These are phyloP conservation scores for Furculomyces boomerangus DNA, from an alignment of 371 early-diverging fungal genomes.

Conservation along the genomic window DNA sequence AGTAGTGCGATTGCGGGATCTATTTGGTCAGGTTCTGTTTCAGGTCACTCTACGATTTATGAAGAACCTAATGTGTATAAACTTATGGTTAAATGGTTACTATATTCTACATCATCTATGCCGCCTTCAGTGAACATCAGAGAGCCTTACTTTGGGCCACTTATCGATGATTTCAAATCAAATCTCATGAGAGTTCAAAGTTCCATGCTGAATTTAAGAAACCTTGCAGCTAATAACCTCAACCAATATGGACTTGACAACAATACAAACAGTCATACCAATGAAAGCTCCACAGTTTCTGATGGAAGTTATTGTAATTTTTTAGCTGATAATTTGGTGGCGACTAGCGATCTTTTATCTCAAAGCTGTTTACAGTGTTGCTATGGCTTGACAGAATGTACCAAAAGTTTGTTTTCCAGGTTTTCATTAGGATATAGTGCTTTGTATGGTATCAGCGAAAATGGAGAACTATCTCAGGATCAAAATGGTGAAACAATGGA, in stretches of 20 bases:
- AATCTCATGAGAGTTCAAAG: too few relatives aligned
- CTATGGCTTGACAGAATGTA: neutral
- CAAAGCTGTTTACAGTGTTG: neutral
- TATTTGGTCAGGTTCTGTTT: constrained; percentile 51
- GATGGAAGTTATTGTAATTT: neutral
- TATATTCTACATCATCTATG: constrained; percentile 15
- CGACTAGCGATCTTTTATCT: too few relatives aligned
- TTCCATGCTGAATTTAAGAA: neutral
- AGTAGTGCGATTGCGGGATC: constrained; percentile 71
- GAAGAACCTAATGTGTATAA: constrained; percentile 72
- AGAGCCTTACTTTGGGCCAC: neutral
- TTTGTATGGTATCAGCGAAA: neutral
- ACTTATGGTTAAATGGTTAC: constrained; percentile 25
- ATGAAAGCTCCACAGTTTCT: neutral
- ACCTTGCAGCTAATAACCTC: neutral
- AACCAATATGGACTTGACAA: neutral
- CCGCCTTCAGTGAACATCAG: neutral
- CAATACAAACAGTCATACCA: neutral
- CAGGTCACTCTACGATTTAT: constrained; percentile 82
- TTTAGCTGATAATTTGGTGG: too few relatives aligned
- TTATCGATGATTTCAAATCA: too few relatives aligned
- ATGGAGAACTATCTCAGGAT: neutral
- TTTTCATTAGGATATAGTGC: neutral
- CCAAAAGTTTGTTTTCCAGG: neutral
- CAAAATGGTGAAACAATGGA: neutral